Base-by-base conservation (phyloP, 768 basidiomycete species). In the Gloeopeniophorella convolvens region DNA sequence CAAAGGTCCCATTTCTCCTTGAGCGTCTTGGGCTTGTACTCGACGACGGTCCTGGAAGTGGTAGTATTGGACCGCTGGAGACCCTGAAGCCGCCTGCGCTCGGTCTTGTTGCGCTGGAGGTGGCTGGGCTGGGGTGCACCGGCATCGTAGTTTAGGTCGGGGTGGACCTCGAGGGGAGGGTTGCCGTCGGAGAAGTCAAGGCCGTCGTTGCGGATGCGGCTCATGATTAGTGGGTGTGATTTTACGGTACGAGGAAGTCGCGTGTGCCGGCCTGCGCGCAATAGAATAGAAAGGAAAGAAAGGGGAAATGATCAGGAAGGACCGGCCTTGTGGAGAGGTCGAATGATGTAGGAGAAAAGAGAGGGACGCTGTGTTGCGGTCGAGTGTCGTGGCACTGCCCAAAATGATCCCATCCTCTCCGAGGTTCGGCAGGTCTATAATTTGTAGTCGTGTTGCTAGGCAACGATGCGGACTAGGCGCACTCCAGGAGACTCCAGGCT, bases 61-160 rank as follows among this genome's bases (percentile, higher is more conserved):
- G 57, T 65, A 10, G 77, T 76, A 56, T 74, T 70, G 2, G 74
- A 67, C 45, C 83, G 76, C 67, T 94, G 88, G 35, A 96, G 76
- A 3, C 89, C 89, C 65, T 96, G 94, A 16, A 95, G 70, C 43
- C 93, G 74, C 55, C 72, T 68, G 55, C 88, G 78, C 72, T 96
- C 94, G 0, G 85, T 78, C 72, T 84, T 89, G 70, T 95, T 95
- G 59, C 91, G 79, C 63, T 82, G 81, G 18, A 95, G 75, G 61
- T 84, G 73, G 26, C 64, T 63, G 4, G 76, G 69, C 26, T 63
- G 66, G 23, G 60, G 56, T 28, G 62, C 62, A 26, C 28, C 18
- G 4, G 42, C 9, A 20, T 51, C n/a, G 4, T 27, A 42, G 3
- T 28, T 16, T 11, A 55, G 21, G 43, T 58, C 55, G 7, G 31